Evolutionary conservation across 2,329 filamentous ascomycete genomes (phyloP).

Genomic region (Anthostomella pinea): DNA sequence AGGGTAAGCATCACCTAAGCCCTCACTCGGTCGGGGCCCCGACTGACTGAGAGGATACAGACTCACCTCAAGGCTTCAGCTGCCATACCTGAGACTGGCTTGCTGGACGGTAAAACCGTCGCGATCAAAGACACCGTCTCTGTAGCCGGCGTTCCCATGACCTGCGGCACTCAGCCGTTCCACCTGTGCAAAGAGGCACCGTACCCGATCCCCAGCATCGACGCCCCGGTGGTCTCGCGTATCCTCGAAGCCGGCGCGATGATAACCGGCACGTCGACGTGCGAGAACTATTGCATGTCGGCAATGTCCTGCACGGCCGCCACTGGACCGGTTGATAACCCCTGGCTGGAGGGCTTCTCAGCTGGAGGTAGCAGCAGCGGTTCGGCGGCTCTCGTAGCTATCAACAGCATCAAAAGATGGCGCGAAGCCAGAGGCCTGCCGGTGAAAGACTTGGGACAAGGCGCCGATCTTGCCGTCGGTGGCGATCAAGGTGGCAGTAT

Average conservation of each 20-base stretch:
- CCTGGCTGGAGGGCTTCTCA: conserved; percentile 31
- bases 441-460: conserved; percentile 12
- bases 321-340: conserved; percentile 36
- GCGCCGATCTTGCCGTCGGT: conserved; percentile 33
- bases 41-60: neutral
- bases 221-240: conserved; percentile 34
- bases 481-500: conserved; percentile 40
- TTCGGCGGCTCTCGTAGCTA: conserved; percentile 30
- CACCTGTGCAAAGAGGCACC: conserved; percentile 26
- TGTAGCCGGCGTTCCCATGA: conserved; percentile 34
- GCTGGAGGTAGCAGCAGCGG: conserved; percentile 38
- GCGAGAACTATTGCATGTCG: conserved; percentile 37
- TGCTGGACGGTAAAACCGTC: conserved; percentile 30
- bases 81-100: neutral
- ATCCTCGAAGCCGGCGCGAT: conserved; percentile 33
- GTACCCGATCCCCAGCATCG: conserved; percentile 31
- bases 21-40: neutral
- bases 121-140: conserved; percentile 37
- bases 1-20: neutral
- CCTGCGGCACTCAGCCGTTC: conserved; percentile 33
- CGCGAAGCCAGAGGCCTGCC: conserved; percentile 11
- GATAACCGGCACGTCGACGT: conserved; percentile 35
- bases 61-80: conserved; percentile 1
- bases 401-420: conserved; percentile 19
- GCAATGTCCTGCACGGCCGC: conserved; percentile 36